phyloP scores from a whole-genome alignment of 2,329 filamentous ascomycete genomes.

The Cytospora piceicola region DNA sequence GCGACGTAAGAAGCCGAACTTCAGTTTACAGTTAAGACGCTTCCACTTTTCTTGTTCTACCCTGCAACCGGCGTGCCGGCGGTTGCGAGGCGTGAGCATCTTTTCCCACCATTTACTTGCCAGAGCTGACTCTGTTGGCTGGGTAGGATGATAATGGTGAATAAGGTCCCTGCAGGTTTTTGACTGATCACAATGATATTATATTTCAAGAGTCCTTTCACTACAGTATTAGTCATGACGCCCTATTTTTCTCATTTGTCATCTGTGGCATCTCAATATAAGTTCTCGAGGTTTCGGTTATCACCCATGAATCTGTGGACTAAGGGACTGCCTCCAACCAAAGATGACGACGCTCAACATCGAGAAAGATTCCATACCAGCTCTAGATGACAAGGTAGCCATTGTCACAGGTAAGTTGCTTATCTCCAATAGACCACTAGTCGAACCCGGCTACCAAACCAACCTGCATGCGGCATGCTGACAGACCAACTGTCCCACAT shows the following conservation, averaged over 20 bases:
- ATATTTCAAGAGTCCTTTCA: too few species aligned
- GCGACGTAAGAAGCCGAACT: background rate
- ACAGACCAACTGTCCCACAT: background rate
- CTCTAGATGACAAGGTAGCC: conserved; percentile 1
- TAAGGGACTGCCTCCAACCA: background rate
- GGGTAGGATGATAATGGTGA: too few species aligned
- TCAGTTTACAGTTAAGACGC: background rate
- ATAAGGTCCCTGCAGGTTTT: too few species aligned
- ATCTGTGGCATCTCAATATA: too few species aligned
- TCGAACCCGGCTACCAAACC: background rate
- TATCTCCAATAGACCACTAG: background rate
- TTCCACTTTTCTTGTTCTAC: background rate
- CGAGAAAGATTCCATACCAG: background rate
- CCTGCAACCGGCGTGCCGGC: too few species aligned
- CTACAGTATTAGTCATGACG: too few species aligned
- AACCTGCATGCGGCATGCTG: background rate
- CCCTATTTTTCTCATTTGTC: too few species aligned
- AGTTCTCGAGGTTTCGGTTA: background rate
- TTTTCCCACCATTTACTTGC: background rate
- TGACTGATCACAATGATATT: too few species aligned
- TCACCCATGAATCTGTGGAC: background rate
- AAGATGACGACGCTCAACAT: background rate
- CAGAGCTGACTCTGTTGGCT: too few species aligned
- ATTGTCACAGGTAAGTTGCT: background rate
- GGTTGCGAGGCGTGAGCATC: background rate